Percentiles rank a stretch among this genome's conserved stretches.
phyloP scores from a whole-genome alignment of 2,329 filamentous ascomycete species.

The Myriangium duriaei region DNA sequence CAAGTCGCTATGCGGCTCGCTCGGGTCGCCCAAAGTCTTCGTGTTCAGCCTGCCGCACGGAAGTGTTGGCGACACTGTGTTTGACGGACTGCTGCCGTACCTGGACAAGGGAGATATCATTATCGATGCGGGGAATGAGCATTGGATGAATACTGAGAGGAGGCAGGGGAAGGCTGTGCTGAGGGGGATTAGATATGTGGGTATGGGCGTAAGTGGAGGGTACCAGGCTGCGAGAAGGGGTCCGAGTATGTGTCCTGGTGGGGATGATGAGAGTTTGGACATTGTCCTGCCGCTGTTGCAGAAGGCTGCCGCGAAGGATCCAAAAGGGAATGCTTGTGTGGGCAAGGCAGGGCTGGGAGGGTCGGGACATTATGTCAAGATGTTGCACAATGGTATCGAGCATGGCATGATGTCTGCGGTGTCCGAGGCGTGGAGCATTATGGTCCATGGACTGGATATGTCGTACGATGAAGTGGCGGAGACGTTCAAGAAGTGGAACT shows the following conservation, averaged over 20 bases:
- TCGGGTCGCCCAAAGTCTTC: conserved; percentile 38
- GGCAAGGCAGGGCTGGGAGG: conserved; percentile 48
- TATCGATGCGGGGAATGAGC: conserved; percentile 56
- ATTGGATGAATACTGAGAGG: conserved; percentile 51
- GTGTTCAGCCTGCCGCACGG: conserved; percentile 42
- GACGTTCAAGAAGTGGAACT: conserved; percentile 49
- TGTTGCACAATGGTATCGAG: conserved; percentile 65
- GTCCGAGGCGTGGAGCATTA: conserved; percentile 52
- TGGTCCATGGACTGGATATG: conserved; percentile 47
- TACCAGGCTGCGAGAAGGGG: conserved; percentile 53
- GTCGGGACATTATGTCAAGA: conserved; percentile 61
- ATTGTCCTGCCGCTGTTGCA: conserved; percentile 49
- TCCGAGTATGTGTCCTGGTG: conserved; percentile 55
- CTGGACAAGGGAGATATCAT: conserved; percentile 52
- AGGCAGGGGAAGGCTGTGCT: conserved; percentile 45
- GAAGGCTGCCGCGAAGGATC: conserved; percentile 50
- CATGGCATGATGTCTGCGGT: conserved; percentile 57
- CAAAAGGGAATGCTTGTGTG: conserved; percentile 47
- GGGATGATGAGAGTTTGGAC: conserved; percentile 44
- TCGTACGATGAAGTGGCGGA: conserved; percentile 47
- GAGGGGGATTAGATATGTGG: conserved; percentile 52
- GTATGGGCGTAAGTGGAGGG: conserved; percentile 56
- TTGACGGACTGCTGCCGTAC: conserved; percentile 36
- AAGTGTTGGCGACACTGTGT: conserved; percentile 34
- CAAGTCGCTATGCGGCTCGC: conserved; percentile 36